These are phyloP conservation scores for Paecilomyces sp. DNA, from an alignment of 2,329 filamentous ascomycete species.

Conservation along the genomic window DNA sequence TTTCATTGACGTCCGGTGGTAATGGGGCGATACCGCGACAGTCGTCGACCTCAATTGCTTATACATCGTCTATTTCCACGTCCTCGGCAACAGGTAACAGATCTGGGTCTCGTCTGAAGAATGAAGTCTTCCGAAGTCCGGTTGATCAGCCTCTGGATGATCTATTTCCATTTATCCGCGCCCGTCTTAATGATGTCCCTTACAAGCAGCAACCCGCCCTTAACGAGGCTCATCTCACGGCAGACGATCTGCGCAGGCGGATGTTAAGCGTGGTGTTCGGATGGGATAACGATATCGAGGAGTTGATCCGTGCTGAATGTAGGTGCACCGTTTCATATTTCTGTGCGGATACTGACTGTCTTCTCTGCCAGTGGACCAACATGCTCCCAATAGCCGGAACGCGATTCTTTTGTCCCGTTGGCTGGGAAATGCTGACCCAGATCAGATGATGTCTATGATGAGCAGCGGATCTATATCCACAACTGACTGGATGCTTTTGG, in stretches of 20 bases:
- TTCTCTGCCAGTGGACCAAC: conserved; percentile 51
- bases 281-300: conserved; percentile 79
- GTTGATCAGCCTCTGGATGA: conserved; percentile 66
- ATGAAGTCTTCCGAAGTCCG: conserved; percentile 74
- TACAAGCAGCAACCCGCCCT: conserved; percentile 62
- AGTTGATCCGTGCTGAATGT: conserved; percentile 75
- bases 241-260: conserved; percentile 74
- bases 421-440: conserved; percentile 77
- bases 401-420: conserved; percentile 84
- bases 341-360: conserved; percentile 9
- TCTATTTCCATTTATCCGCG: conserved; percentile 78
- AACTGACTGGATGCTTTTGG: conserved; percentile 94
- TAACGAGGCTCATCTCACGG: conserved; percentile 55
- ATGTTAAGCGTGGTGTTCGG: conserved; percentile 95
- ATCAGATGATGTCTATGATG: conserved; percentile 69
- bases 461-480: conserved; percentile 80
- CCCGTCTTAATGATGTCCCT: conserved; percentile 72
- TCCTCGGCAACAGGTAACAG: conserved; percentile 37
- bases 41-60: conserved; percentile 36
- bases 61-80: conserved; percentile 40
- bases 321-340: conserved; percentile 18
- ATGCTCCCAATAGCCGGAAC: conserved; percentile 65
- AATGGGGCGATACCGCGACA: conserved; percentile 26
- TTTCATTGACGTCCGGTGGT: conserved; percentile 33
- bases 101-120: conserved; percentile 62